Conservation (phyloP, 2,329 filamentous ascomycete species). For the Thelonectria blattea region DNA sequence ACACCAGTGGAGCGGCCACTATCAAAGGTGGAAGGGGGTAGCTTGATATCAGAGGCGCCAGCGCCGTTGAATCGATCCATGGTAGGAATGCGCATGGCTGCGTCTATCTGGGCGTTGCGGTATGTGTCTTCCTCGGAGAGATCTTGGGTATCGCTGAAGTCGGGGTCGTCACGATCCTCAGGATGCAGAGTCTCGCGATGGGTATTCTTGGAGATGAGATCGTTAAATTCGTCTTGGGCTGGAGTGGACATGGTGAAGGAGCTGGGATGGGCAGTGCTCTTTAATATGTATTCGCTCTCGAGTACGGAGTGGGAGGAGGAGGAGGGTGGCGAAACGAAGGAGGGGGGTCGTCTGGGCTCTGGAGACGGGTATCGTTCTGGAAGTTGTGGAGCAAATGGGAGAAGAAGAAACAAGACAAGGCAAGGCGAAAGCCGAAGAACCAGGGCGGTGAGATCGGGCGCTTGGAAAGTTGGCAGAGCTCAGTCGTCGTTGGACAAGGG, state of each 20-base stretch:
- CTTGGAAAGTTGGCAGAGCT: conserved; percentile 27
- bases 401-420: conserved; percentile 31
- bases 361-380: conserved; percentile 42
- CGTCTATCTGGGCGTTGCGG: conserved; percentile 63
- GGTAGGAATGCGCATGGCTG: conserved; percentile 69
- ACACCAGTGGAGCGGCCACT: conserved; percentile 77
- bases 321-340: conserved; percentile 19
- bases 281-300: conserved; percentile 35
- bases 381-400: conserved; percentile 41
- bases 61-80: conserved; percentile 48
- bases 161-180: conserved; percentile 62
- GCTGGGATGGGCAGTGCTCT: conserved; percentile 25
- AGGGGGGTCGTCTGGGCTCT: conserved; percentile 32
- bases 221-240: conserved; percentile 71
- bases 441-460: conserved; percentile 35
- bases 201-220: conserved; percentile 64
- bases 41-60: conserved; percentile 57
- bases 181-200: conserved; percentile 56
- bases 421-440: conserved; percentile 36
- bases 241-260: conserved; percentile 60
- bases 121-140: conserved; percentile 62
- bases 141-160: conserved; percentile 57
- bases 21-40: conserved; percentile 68
- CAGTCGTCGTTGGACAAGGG: conserved; percentile 28
- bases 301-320: conserved; percentile 1